Conservation (phyloP, 257 asterid species). For the Ajuga chamaepitys region DNA sequence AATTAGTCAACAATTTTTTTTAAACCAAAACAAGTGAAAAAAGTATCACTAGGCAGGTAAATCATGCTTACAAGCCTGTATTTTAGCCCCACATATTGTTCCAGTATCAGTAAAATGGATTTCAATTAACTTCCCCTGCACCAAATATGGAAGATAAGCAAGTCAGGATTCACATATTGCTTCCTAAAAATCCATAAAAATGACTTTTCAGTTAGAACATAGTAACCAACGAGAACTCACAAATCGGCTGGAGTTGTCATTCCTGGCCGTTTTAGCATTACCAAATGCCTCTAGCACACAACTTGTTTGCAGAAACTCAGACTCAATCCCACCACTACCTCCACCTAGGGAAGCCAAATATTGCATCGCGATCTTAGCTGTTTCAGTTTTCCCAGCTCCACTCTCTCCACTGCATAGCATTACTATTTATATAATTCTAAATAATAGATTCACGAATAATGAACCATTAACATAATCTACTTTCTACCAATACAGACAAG, state of each 20-base stretch:
- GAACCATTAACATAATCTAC: not conserved
- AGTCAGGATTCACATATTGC: slow-evolving; percentile 8
- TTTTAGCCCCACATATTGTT: slow-evolving; percentile 75
- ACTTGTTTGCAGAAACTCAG: slow-evolving; percentile 70
- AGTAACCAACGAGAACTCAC: slow-evolving; percentile 44
- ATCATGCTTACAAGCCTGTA: slow-evolving; percentile 77
- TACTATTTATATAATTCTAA: no score
- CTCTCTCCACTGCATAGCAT: slow-evolving; percentile 67
- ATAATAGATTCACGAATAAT: no score
- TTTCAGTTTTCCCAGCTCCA: slow-evolving; percentile 98
- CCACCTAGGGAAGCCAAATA: slow-evolving; percentile 83
- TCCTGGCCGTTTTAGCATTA: slow-evolving; percentile 82
- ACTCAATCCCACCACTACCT: slow-evolving; percentile 59
- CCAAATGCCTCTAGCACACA: slow-evolving; percentile 92
- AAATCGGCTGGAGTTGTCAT: slow-evolving; percentile 87
- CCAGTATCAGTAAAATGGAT: slow-evolving; percentile 72
- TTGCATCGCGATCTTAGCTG: slow-evolving; percentile 85
- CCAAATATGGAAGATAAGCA: slow-evolving; percentile 12
- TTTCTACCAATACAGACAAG: no score
- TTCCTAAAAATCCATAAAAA: slow-evolving; percentile 5
- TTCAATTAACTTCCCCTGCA: slow-evolving; percentile 82
- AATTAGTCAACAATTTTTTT: slow-evolving; percentile 24
- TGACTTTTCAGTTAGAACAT: slow-evolving; percentile 1
- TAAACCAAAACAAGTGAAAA: not conserved
- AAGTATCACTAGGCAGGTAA: slow-evolving; percentile 10